A percentile compares a stretch with the other conserved stretches of the same genome.
phyloP scores from a whole-genome alignment of 2,329 filamentous ascomycete genomes.

The Chaetomium globosum region DNA sequence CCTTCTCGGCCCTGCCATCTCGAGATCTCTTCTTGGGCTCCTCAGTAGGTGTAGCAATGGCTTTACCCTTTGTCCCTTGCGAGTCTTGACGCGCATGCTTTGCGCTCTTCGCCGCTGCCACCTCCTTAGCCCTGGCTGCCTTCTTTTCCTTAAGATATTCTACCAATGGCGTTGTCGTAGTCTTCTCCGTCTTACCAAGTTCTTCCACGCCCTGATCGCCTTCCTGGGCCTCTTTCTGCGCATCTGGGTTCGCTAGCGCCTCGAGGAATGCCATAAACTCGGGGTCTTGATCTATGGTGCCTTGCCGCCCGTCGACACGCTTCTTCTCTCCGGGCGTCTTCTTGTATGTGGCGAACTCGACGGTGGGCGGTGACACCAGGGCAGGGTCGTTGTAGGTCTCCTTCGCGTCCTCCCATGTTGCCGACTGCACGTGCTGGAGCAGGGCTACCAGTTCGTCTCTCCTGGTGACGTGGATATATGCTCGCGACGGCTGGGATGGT shows the following conservation, averaged over 20 bases:
- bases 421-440: slow-evolving; percentile 68
- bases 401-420: slow-evolving; percentile 78
- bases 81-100: slow-evolving; percentile 62
- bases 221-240: slow-evolving; percentile 54
- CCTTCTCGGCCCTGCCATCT: slow-evolving; percentile 61
- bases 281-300: slow-evolving; percentile 93
- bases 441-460: slow-evolving; percentile 68
- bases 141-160: slow-evolving; percentile 92
- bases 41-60: slow-evolving; percentile 42
- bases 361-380: slow-evolving; percentile 73
- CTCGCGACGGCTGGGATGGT: slow-evolving; percentile 76
- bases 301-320: slow-evolving; percentile 80
- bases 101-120: slow-evolving; percentile 55
- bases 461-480: slow-evolving; percentile 79
- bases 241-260: slow-evolving; percentile 72
- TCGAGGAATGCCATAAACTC: slow-evolving; percentile 95
- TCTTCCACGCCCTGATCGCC: slow-evolving; percentile 52
- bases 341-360: slow-evolving; percentile 83
- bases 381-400: slow-evolving; percentile 71
- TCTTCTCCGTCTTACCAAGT: slow-evolving; percentile 60
- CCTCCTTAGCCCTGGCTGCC: slow-evolving; percentile 68
- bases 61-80: slow-evolving; percentile 53
- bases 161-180: slow-evolving; percentile 83
- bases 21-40: slow-evolving; percentile 60
- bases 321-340: slow-evolving; percentile 75